Evolutionary conservation across 2,329 filamentous ascomycete genomes (phyloP).

Genomic region (Apiospora phragmitis): DNA sequence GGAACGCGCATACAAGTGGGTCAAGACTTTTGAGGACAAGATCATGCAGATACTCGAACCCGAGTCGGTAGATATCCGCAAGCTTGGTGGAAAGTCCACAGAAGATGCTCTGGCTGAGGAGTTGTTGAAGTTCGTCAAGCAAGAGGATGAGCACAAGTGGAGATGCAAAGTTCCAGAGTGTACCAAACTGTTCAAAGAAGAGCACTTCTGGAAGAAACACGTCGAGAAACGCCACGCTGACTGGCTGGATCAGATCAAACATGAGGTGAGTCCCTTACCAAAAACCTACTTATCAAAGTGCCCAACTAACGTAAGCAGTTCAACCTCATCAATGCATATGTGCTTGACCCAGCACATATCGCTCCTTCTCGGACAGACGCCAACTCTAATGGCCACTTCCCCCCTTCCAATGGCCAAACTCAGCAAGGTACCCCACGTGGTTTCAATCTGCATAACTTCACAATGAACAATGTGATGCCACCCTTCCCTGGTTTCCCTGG

Average conservation of each 20-base stretch:
- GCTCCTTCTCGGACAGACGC: constrained; percentile 90
- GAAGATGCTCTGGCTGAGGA: constrained; percentile 89
- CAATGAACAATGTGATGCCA: constrained; percentile 58
- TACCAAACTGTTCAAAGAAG: constrained; percentile 94
- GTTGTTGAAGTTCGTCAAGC: constrained; percentile 83
- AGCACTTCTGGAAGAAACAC: constrained; percentile 97
- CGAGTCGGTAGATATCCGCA: constrained; percentile 81
- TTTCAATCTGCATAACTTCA: constrained; percentile 80
- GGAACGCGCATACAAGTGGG: constrained; percentile 96
- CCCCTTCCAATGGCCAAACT: constrained; percentile 72
- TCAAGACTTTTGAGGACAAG: constrained; percentile 98
- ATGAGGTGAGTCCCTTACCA: constrained; percentile 66
- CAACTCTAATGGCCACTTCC: constrained; percentile 95
- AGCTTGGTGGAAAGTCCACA: constrained; percentile 83
- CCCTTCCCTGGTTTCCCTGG: constrained; percentile 59
- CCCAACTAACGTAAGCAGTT: constrained; percentile 58
- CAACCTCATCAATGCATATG: constrained; percentile 88
- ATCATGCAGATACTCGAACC: constrained; percentile 90
- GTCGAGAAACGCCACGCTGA: constrained; percentile 93
- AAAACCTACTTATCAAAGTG: not conserved
- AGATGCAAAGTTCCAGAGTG: constrained; percentile 96
- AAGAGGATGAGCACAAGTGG: constrained; percentile 96
- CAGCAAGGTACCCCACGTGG: constrained; percentile 85
- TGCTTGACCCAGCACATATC: constrained; percentile 92
- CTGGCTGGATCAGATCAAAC: constrained; percentile 77